Conservation (phyloP, 2,329 filamentous ascomycete genomes). For the Hymenoscyphus salicellus region DNA sequence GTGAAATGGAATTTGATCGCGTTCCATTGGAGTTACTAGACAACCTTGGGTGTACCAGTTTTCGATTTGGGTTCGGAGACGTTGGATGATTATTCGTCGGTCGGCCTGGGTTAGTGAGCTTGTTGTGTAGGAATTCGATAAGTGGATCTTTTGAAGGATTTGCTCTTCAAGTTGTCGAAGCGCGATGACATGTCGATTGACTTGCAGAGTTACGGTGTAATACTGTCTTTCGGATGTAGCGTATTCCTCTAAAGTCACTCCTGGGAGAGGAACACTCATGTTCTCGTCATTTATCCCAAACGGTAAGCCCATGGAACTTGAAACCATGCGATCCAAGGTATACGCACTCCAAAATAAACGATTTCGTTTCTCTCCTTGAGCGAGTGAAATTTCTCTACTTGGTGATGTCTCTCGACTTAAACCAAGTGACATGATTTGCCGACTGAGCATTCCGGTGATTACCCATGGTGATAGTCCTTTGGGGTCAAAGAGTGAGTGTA, state of each 20-base stretch:
- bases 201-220: slow-evolving; percentile 3
- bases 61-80: slow-evolving; percentile 2
- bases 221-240: not conserved
- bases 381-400: not conserved
- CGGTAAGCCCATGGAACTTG: not conserved
- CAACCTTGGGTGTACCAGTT: slow-evolving; percentile 3
- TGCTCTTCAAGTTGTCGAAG: slow-evolving; percentile 1
- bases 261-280: slow-evolving; percentile 3
- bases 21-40: slow-evolving; percentile 4
- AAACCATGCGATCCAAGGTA: not conserved
- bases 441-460: not conserved
- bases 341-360: slow-evolving; percentile 3
- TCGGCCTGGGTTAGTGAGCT: not conserved
- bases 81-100: not conserved
- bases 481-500: slow-evolving; percentile 1
- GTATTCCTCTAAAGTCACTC: slow-evolving; percentile 1
- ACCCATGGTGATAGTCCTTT: slow-evolving; percentile 1
- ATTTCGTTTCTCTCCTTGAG: not conserved
- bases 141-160: slow-evolving; percentile 2
- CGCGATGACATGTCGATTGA: slow-evolving; percentile 1
- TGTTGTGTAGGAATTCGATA: slow-evolving; percentile 1
- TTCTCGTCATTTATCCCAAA: slow-evolving; percentile 4
- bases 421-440: not conserved
- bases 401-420: not conserved
- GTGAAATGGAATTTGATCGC: slow-evolving; percentile 2